Evolutionary conservation across 2,329 filamentous ascomycete genomes (phyloP).

Genomic region (Xylariaceae sp.): DNA sequence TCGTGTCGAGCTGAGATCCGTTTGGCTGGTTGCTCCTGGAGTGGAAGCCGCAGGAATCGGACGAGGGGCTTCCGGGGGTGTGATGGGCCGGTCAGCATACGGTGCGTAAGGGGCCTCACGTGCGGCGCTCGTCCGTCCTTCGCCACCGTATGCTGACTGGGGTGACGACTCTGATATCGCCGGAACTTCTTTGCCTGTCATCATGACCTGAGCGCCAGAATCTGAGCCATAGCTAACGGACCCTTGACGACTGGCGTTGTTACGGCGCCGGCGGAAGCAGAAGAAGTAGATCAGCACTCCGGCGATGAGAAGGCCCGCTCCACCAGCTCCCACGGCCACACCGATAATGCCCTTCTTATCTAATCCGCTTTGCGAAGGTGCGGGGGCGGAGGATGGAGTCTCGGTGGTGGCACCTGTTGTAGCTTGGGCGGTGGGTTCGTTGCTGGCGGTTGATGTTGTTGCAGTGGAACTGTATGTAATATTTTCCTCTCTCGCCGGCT

Average conservation of each 20-base stretch:
- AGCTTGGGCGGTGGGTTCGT: neutral
- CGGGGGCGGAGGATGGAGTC: neutral
- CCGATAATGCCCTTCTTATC: constrained; percentile 18
- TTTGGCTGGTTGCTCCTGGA: constrained; percentile 9
- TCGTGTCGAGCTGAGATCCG: constrained; percentile 9
- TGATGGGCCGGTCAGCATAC: constrained; percentile 29
- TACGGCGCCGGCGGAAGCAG: constrained; percentile 37
- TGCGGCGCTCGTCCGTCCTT: constrained; percentile 9
- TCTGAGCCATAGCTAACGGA: constrained; percentile 23
- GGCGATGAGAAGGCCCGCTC: constrained; percentile 36
- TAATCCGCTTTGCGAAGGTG: neutral
- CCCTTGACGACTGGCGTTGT: constrained; percentile 21
- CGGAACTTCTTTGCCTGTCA: constrained; percentile 35
- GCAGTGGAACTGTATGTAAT: constrained; percentile 3
- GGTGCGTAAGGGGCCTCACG: constrained; percentile 26
- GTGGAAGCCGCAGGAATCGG: neutral
- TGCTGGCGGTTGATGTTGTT: neutral
- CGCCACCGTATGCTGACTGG: constrained; percentile 15
- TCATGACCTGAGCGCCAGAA: constrained; percentile 34
- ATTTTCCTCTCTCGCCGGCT: neutral
- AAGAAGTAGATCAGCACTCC: constrained; percentile 40
- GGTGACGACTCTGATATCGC: constrained; percentile 14
- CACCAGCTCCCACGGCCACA: constrained; percentile 23
- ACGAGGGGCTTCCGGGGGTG: constrained; percentile 9
- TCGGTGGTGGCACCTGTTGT: neutral